Evolutionary conservation across 345 rosid species (phyloP), one percentile per base, ranked within the genome.

Genomic region (Eucalyptus shirleyi): DNA sequence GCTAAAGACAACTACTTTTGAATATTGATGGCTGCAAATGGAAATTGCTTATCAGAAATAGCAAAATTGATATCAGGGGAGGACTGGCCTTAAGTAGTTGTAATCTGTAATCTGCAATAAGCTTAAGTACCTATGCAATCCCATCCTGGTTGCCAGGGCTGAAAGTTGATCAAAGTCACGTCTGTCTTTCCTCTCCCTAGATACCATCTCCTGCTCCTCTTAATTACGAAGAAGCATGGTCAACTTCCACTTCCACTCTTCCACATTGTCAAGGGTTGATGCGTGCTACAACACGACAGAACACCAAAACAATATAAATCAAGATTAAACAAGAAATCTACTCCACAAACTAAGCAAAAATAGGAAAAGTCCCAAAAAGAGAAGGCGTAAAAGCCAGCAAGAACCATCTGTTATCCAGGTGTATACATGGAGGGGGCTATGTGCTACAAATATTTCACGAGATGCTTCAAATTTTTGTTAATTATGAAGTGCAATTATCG

Each of bases 141-240:
- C 99, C 98, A 96, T 96, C 92, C 98, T 93, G 3, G 94, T 89
- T 9, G 98, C 98, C 92, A 98, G 24, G 42, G 95, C 90, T 37
- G 98, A 94, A 86, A 98, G 93, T 80, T 97, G 99, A n/a, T 95
- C 97, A 90, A 96, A 97, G 89, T 98, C 99, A 77, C 99, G 97
- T 49, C 99, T 90, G 91, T 98, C 99, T 93, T 97, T 98, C 90
- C 87, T 96, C 91, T 96, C 99, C 93, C 95, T 96, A 10, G 99
- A 96, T 50, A 96, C 95, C 89, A 97, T 90, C 92, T 98, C 99
- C 91, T 94, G 96, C 90, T 96, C 95, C 65, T 94, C 95, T 90
- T 93, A 93, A 89, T 94, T 95, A 62, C 96, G 95, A 42, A 98
- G 95, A 90, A 98, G 96, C 98, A 93, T 95, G 89, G 97, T 93